Evolutionary conservation across 768 basidiomycete genomes (phyloP).

Genomic region (Dentipellis fragilis): DNA sequence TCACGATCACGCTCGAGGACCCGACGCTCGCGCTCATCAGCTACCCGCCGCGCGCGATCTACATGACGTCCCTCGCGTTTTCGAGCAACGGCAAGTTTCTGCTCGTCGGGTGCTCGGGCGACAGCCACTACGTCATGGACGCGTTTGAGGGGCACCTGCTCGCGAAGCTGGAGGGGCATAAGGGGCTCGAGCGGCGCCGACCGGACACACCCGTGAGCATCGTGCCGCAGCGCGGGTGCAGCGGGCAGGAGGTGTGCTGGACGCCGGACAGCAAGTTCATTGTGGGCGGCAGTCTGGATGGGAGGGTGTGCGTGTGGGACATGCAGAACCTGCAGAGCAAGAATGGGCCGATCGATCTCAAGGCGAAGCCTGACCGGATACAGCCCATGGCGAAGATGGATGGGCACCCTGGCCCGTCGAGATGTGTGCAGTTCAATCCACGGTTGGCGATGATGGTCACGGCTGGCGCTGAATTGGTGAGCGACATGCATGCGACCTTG

Average conservation of each 20-base stretch:
- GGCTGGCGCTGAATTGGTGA: conserved; percentile 76
- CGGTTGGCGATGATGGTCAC: conserved; percentile 80
- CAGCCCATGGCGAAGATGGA: conserved; percentile 46
- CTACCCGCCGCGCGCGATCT: conserved; percentile 80
- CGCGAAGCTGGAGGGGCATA: conserved; percentile 77
- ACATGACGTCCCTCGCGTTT: conserved; percentile 87
- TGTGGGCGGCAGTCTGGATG: conserved; percentile 77
- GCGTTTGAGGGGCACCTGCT: conserved; percentile 79
- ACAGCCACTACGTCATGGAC: conserved; percentile 90
- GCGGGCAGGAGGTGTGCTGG: conserved; percentile 92
- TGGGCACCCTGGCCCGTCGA: conserved; percentile 73
- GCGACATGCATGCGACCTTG: conserved; percentile 15
- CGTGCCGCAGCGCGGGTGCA: conserved; percentile 66
- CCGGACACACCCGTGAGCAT: conserved; percentile 39
- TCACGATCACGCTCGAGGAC: conserved; percentile 75
- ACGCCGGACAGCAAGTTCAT: conserved; percentile 91
- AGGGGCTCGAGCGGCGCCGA: conserved; percentile 67
- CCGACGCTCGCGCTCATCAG: conserved; percentile 62
- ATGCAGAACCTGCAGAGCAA: conserved; percentile 49
- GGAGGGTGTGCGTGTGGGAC: conserved; percentile 85
- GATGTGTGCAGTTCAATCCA: conserved; percentile 89
- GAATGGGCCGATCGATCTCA: conserved; percentile 44
- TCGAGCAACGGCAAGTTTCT: conserved; percentile 86
- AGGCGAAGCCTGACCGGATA: conserved; percentile 41
- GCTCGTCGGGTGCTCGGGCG: conserved; percentile 85